phyloP scores from a whole-genome alignment of 2,329 filamentous ascomycete genomes.

The Penicillium psychrosexuale region DNA sequence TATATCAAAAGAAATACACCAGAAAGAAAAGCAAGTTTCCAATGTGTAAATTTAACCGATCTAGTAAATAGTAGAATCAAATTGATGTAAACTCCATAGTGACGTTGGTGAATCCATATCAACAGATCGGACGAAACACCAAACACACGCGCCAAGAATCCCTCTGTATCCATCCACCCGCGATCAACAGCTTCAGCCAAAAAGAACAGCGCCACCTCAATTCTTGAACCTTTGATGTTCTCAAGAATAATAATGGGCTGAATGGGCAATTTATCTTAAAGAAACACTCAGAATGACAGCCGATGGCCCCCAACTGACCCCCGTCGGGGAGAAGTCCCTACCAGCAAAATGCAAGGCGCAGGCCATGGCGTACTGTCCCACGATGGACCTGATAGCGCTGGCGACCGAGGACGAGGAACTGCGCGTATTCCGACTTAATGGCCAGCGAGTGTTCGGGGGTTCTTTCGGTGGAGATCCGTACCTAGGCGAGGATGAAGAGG shows the following conservation, averaged over 20 bases:
- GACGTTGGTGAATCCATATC: background rate
- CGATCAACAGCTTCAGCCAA: constrained; percentile 20
- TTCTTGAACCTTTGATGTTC: background rate
- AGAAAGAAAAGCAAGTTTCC: no score
- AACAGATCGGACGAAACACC: background rate
- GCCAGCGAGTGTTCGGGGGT: constrained; percentile 63
- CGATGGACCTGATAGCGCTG: constrained; percentile 76
- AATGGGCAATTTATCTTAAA: background rate
- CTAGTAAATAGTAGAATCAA: background rate
- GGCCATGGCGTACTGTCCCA: constrained; percentile 72
- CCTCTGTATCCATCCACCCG: constrained; percentile 14
- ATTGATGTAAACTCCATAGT: background rate
- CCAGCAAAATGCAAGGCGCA: constrained; percentile 43
- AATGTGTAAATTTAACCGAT: background rate
- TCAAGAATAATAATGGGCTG: constrained; percentile 27
- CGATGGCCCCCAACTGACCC: constrained; percentile 35
- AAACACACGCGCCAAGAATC: constrained; percentile 24
- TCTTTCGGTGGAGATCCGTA: constrained; percentile 40
- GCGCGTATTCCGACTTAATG: constrained; percentile 73
- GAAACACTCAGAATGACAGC: constrained; percentile 22
- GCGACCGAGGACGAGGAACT: constrained; percentile 66
- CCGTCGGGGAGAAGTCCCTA: constrained; percentile 42
- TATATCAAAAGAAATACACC: background rate
- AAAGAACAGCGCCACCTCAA: background rate
- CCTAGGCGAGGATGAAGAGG: constrained; percentile 43